These are phyloP conservation scores for Termitomyces sp. DNA, from an alignment of 768 basidiomycete species.

Conservation along the genomic window DNA sequence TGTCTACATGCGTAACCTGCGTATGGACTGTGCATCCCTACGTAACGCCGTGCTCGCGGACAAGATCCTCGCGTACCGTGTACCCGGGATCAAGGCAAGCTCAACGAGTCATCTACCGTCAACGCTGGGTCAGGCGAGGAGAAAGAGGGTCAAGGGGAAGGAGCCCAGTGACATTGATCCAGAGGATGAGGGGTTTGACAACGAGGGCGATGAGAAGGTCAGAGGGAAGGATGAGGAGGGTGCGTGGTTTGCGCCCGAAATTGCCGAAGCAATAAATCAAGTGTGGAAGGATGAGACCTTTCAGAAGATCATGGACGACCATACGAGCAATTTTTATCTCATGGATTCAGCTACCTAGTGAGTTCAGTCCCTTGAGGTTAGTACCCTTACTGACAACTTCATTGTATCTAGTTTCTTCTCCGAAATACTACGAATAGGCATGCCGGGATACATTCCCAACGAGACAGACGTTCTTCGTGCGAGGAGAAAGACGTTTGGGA, in stretches of 20 bases:
- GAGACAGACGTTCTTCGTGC: constrained; percentile 82
- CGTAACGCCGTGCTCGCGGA: constrained; percentile 40
- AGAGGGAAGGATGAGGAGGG: not conserved
- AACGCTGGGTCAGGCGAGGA: not conserved
- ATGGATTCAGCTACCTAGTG: constrained; percentile 95
- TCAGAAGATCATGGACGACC: constrained; percentile 44
- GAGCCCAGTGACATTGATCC: constrained; percentile 9
- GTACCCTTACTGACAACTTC: not conserved
- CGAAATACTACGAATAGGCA: constrained; percentile 73
- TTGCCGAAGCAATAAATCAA: constrained; percentile 61
- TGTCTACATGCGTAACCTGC: constrained; percentile 80
- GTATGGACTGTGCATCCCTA: constrained; percentile 66
- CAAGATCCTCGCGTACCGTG: constrained; percentile 26
- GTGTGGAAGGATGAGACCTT: constrained; percentile 67
- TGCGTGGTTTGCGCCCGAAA: constrained; percentile 44
- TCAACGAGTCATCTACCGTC: constrained; percentile 22
- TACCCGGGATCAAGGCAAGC: constrained; percentile 40
- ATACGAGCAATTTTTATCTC: constrained; percentile 76
- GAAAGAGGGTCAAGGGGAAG: not conserved
- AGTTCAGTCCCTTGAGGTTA: constrained; percentile 22
- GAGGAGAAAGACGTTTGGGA: constrained; percentile 83
- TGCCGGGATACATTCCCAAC: constrained; percentile 71
- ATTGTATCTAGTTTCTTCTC: constrained; percentile 64
- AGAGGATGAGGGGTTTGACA: not conserved
- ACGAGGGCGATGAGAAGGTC: not conserved